Evolutionary conservation across 345 rosid species (phyloP), one percentile per base, ranked within the genome.

Genomic region (Ceriops decandra): DNA sequence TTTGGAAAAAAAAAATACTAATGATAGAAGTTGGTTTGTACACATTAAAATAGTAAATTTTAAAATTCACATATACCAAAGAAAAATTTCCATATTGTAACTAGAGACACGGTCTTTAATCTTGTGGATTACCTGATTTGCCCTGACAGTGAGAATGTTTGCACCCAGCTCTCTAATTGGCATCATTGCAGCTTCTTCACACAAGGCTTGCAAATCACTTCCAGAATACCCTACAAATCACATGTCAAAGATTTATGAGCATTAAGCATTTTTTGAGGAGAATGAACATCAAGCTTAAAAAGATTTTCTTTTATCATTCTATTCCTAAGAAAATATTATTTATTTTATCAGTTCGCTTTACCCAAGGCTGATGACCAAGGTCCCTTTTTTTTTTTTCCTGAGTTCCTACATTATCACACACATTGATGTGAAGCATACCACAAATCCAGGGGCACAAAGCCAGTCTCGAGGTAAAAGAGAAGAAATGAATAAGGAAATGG

Each of bases 111-210:
- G 20, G 5, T 17, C 59, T 17, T 20, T 57, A 56, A 60, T 72
- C 53, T 42, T 68, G 49, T 68, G 38, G 59, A 59, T 62, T 79
- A 93, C 98, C 88, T 93, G 92, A 75, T 91, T 91, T 53, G 90
- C 96, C 83, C 86, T 83, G 67, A 89, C 80, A 6, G 86, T 90
- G 27, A 93, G 95, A 73, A 93, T 84, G 76, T 86, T 72, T 22
- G 92, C 66, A 63, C 98, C 98, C n/a, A 93, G 92, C 83, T 93
- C 98, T 82, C 98, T 76, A 69, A 93, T 90, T 51, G 98, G 98
- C 97, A 93, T 90, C 98, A 93, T 90, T 57, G 98, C 98, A 64
- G 98, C 98, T 87, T 93, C 98, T 83, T 93, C 98, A 74, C 98
- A 93, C 77, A 93, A 67, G 65, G 98, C 98, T 88, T 90, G 97